Base-by-base conservation (phyloP, 2,329 filamentous ascomycete species). In the Monosporascus sp. region DNA sequence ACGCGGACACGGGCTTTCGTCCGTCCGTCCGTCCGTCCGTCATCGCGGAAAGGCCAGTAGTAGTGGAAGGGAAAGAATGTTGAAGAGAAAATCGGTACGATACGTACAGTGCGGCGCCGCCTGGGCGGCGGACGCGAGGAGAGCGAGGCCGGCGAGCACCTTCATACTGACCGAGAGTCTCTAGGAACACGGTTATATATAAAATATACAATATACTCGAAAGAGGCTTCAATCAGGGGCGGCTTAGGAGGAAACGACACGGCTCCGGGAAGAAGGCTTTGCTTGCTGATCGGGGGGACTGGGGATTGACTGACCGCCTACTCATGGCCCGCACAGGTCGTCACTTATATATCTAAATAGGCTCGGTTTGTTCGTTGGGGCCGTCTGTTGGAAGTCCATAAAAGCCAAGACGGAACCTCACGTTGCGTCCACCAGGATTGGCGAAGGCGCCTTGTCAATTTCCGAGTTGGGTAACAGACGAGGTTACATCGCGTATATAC, bases 51-150 rank as follows among this genome's bases (percentile, higher is more conserved):
- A 11, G 9, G 3, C 27, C 9, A 31, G 27, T 31, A 31, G 27
- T 31, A 35, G 31, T 35, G 31, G 31, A 35, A 35, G 31, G 31
- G 11, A 11, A 11, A 35, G 31, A 35, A 50, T 20, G 15, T 22
- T 18, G 35, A 25, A 14, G 37, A 35, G 25, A 35, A 48, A 20
- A 27, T 18, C 9, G 7, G 35, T 39, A 25, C 9, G 18, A 22
- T 20, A 62, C 64, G 7, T 62, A 66, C 64, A 66, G 49, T 66
- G 64, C 44, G 64, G 62, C 54, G 64, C 64, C 7, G 63, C 64
- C 49, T 62, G 59, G 25, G 54, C 52, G 25, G 54, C 53, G 18
- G 55, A 59, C 35, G 52, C 56, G 41, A 64, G 54, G 18, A 64
- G 51, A 11, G 55, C 56, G 38, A 61, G 50, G 31, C 57, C 55